Evolutionary conservation across 1,139 yeast genomes (phyloP), one percentile per base, ranked within the genome.

Genomic region (Arxiozyma bovina): DNA sequence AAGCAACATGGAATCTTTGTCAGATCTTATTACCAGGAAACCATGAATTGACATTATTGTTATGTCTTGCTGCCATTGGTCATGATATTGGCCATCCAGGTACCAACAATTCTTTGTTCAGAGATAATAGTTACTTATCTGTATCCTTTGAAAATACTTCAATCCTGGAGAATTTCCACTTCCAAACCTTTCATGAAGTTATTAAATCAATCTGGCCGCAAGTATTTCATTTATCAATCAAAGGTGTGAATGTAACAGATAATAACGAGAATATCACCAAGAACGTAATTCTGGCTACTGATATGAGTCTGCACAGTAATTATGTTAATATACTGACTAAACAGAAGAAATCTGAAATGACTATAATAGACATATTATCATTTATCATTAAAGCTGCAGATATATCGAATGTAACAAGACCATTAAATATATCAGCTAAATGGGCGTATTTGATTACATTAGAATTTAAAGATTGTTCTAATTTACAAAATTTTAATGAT

Each of bases 31-130:
- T 60, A 27, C 54, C 58, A 3, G 54, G 53, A 4, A 47, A 55
- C 45, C 42, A 51, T 12, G 40, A 55, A 43, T 56, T 58, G 7
- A 59, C 49, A 38, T 54, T 64, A 41, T 55, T 66, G 40, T 72
- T 89, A 30, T 75, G 88, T 47, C 76, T 90, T 25, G 88, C 96
- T 1, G 96, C 96, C 1, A 73, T 91, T 51, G 98, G 99, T 50
- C 99, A 93, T 70, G 99, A 93, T 70, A 83, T 88, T 40, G 96
- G 96, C 22, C 99, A 93, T 69, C 98, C 99, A 0, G 99, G 98
- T 1, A 83, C 90, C 21, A 89, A 96, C 15, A 89, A 90, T 69
- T 81, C 82, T 60, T 73, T 91, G 71, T 75, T 78, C 40, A 74
- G 79, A 56, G 70, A 81, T 61, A 70, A 77, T n/a, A 79, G 95